Percentiles rank a stretch among this genome's conserved stretches.
Conservation (phyloP, 2,329 filamentous ascomycete species). For the Helminthosporium solani region DNA sequence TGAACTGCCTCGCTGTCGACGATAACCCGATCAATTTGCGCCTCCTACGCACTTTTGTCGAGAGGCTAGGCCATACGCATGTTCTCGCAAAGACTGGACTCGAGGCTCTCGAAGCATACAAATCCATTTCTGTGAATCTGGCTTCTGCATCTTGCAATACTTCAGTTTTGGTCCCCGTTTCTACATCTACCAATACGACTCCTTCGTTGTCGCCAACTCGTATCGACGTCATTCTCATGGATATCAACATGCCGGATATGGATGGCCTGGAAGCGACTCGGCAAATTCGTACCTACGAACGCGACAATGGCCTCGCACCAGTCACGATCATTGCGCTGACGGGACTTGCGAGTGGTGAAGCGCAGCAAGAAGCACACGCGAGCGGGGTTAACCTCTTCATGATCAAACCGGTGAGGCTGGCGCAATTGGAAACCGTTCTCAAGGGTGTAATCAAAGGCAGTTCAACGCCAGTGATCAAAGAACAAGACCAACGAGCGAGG, state of each 20-base stretch:
- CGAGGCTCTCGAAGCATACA: conserved; percentile 37
- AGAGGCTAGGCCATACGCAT: conserved; percentile 37
- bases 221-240: conserved; percentile 39
- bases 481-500: not conserved
- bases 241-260: conserved; percentile 43
- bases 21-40: conserved; percentile 45
- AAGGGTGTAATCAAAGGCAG: conserved; percentile 36
- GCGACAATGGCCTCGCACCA: conserved; percentile 42
- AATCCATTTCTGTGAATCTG: conserved; percentile 12
- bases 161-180: conserved; percentile 34
- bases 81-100: conserved; percentile 39
- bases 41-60: conserved; percentile 38
- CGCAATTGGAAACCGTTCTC: conserved; percentile 45
- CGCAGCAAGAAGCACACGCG: conserved; percentile 53
- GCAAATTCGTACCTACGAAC: conserved; percentile 49
- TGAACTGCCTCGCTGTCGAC: conserved; percentile 41
- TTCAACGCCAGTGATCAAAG: conserved; percentile 1
- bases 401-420: conserved; percentile 54
- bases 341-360: conserved; percentile 53
- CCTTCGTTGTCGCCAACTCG: conserved; percentile 42
- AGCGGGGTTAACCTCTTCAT: conserved; percentile 58
- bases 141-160: conserved; percentile 5
- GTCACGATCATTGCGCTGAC: conserved; percentile 56
- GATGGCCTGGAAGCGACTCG: conserved; percentile 44
- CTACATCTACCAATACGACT: conserved; percentile 50